A percentile compares a stretch with the other conserved stretches of the same genome.
These are phyloP conservation scores for Galerina sulciceps DNA, from an alignment of 768 basidiomycete species.

Conservation along the genomic window DNA sequence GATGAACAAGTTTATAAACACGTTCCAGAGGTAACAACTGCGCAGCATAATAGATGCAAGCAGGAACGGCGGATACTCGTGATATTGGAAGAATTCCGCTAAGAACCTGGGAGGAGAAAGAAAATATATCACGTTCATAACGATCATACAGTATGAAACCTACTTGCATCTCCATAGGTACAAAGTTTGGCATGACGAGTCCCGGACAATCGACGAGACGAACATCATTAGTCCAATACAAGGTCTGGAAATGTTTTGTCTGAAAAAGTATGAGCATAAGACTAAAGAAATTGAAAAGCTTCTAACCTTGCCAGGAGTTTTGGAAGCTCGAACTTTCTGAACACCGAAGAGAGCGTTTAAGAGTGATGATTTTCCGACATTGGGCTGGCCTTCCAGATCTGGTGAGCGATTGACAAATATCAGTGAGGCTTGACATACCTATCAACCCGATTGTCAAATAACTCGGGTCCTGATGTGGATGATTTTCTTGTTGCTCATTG, in stretches of 20 bases:
- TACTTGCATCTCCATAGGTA: conserved; percentile 86
- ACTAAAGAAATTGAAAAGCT: not conserved
- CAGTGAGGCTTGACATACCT: conserved; percentile 42
- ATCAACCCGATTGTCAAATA: conserved; percentile 83
- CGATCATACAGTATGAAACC: conserved; percentile 7
- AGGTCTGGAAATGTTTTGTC: conserved; percentile 96
- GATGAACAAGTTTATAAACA: conserved; percentile 63
- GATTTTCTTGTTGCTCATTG: conserved; percentile 18
- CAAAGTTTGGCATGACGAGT: conserved; percentile 84
- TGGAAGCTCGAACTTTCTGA: conserved; percentile 78
- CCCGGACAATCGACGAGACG: conserved; percentile 96
- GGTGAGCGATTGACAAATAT: not conserved
- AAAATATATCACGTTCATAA: not conserved
- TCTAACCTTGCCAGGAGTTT: conserved; percentile 82
- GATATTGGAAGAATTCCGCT: conserved; percentile 79
- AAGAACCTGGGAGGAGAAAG: conserved; percentile 51
- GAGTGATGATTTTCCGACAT: conserved; percentile 93
- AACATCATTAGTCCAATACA: conserved; percentile 86
- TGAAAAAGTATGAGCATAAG: conserved; percentile 25
- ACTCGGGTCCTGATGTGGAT: conserved; percentile 46
- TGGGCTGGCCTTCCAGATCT: conserved; percentile 76
- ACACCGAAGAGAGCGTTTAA: conserved; percentile 89
- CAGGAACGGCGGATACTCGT: conserved; percentile 80
- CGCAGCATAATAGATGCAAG: conserved; percentile 76
- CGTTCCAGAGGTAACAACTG: conserved; percentile 77